Conservation (phyloP, 768 basidiomycete species). For the Mycena venus region DNA sequence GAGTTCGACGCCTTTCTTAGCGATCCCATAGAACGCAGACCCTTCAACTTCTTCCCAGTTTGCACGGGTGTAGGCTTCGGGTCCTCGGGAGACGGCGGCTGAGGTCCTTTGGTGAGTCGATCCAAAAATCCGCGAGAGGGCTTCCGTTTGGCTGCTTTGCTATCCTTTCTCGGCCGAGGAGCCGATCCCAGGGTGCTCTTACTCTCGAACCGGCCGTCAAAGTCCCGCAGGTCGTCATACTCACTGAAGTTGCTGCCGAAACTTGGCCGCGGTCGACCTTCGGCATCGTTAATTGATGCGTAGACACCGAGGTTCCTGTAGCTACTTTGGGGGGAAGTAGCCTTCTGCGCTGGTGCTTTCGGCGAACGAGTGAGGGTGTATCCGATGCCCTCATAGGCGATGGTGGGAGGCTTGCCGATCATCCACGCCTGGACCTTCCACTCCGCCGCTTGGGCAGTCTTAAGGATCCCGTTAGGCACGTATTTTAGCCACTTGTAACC, state of each 20-base stretch:
- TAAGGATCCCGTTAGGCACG: constrained; percentile 92
- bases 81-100: constrained; percentile 60
- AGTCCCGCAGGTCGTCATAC: constrained; percentile 90
- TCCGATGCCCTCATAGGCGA: constrained; percentile 89
- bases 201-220: constrained; percentile 89
- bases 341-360: constrained; percentile 36
- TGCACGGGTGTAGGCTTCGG: constrained; percentile 43
- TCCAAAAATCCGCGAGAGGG: constrained; percentile 78
- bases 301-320: constrained; percentile 44
- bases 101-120: constrained; percentile 65
- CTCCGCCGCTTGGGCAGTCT: constrained; percentile 96
- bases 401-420: constrained; percentile 93
- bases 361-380: constrained; percentile 65
- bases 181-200: constrained; percentile 74
- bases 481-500: constrained; percentile 98
- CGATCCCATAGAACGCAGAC: constrained; percentile 85
- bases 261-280: constrained; percentile 72
- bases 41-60: constrained; percentile 73
- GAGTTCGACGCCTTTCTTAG: constrained; percentile 68
- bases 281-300: constrained; percentile 43
- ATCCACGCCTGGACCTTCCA: constrained; percentile 98
- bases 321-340: constrained; percentile 45
- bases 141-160: constrained; percentile 64
- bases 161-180: constrained; percentile 47
- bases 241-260: constrained; percentile 83